Evolutionary conservation across 2,329 filamentous ascomycete genomes (phyloP).

Genomic region (Monosporascus sp.): DNA sequence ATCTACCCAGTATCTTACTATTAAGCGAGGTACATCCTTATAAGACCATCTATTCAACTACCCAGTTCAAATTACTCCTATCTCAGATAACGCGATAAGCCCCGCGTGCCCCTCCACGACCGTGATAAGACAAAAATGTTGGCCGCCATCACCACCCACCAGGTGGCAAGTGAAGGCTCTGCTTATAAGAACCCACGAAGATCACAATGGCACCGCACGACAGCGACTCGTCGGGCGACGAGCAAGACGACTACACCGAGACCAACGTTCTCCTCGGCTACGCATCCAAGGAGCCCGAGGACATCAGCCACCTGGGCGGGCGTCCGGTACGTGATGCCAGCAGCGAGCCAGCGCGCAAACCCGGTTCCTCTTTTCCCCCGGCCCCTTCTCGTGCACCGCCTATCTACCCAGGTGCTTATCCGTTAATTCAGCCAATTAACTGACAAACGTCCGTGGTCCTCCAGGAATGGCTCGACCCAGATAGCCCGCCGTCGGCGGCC

Average conservation of each 20-base stretch:
- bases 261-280: conserved; percentile 91
- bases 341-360: no score
- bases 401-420: no score
- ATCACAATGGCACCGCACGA: conserved; percentile 53
- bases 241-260: conserved; percentile 63
- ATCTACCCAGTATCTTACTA: no score
- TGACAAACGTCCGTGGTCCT: neutral
- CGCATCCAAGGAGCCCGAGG: conserved; percentile 69
- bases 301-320: conserved; percentile 85
- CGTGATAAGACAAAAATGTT: neutral
- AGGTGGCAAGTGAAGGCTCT: no score
- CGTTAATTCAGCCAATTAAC: neutral
- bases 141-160: no score
- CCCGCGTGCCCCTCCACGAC: neutral
- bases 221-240: conserved; percentile 74
- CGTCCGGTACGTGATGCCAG: conserved; percentile 59
- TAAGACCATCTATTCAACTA: no score
- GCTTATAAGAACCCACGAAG: no score
- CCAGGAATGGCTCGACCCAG: conserved; percentile 78
- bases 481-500: conserved; percentile 64
- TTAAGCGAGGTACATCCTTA: no score
- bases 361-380: no score
- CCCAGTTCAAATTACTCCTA: no score
- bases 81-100: neutral
- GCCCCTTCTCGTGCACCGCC: no score